Evolutionary conservation across 768 basidiomycete species (phyloP).

Genomic region (Tylopilus vinaceipallidus): DNA sequence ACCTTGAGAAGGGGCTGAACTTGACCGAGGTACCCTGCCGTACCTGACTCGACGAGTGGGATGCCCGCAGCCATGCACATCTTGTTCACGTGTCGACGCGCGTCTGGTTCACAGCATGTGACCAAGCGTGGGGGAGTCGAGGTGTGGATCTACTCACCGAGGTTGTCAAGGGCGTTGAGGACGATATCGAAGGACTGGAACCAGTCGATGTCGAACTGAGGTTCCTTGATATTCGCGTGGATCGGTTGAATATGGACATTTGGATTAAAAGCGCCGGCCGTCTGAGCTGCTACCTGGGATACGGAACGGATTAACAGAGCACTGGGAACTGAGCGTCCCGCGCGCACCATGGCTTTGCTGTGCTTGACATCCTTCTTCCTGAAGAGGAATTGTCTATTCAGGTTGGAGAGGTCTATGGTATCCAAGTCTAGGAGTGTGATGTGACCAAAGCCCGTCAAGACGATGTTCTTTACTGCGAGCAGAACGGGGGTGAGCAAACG

Average conservation of each 20-base stretch:
- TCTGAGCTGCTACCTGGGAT: constrained; percentile 73
- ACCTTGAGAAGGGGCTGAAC: constrained; percentile 93
- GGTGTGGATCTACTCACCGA: constrained; percentile 54
- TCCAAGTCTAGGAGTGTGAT: constrained; percentile 95
- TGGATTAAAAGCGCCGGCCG: constrained; percentile 83
- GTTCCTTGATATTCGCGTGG: constrained; percentile 94
- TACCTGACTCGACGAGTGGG: constrained; percentile 94
- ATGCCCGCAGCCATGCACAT: constrained; percentile 94
- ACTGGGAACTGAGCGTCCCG: neutral
- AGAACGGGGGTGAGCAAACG: neutral
- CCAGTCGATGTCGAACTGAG: constrained; percentile 87
- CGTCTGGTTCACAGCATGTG: constrained; percentile 52
- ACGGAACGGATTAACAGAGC: neutral
- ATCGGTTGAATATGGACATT: constrained; percentile 84
- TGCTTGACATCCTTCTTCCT: constrained; percentile 96
- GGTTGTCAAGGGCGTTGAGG: constrained; percentile 93
- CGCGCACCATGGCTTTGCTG: constrained; percentile 82
- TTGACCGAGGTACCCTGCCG: constrained; percentile 95
- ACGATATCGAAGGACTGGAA: constrained; percentile 90
- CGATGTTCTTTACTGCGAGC: constrained; percentile 86
- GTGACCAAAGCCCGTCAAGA: constrained; percentile 87
- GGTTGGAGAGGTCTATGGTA: constrained; percentile 96
- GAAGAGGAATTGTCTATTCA: constrained; percentile 97
- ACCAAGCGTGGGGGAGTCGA: neutral
- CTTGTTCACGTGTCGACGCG: constrained; percentile 92